Evolutionary conservation across 1,284 basidiomycete genomes (phyloP), one percentile per base, ranked within the genome.

Genomic region (Moesziomyces parantarcticus): DNA sequence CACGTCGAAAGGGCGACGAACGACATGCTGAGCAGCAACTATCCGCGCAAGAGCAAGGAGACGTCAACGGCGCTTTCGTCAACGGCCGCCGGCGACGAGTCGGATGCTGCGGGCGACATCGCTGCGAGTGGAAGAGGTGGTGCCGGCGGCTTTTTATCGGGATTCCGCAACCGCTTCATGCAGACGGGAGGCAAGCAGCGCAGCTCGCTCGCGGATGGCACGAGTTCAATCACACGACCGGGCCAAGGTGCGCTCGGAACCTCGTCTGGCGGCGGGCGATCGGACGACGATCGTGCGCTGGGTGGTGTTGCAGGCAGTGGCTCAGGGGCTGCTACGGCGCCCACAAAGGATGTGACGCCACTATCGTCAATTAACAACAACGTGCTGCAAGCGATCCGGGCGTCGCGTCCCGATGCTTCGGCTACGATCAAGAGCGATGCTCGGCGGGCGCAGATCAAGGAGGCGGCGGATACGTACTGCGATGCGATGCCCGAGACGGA

Each of bases 381-480:
- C 39, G 82, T 85, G 13, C 71, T 83, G 36, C 69, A 72, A 11
- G 84, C 84, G 16, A 78, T 84, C 43, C 75, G 84, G 26, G 84
- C 84, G 0, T 84, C 85, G 3, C 78, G 83, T 18, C 84, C 85
- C 0, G 85, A 85, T 41, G 76, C 77, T 0, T 80, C 80, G 20
- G 68, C 73, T 9, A 75, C 75, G 20, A 84, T 86, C 54, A 77
- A 79, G 57, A 83, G 77, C 42, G 69, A 84, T 20, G 78, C 80
- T n/a, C 63, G 76, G 42, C 64, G 70, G 46, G 82, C 80, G 6
- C 73, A 83, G 32, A 84, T 86, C 58, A 85, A 83, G 44, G 84
- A 85, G 50, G 83, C 83, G 3, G 76, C 80, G 22, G 59, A 70
- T 34, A 73, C 76, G 16, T 86, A 85, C 72, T 86, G 85, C 77